Evolutionary conservation across 169 alveolate species (phyloP).

Genomic region (Hepatocystis sp.): DNA sequence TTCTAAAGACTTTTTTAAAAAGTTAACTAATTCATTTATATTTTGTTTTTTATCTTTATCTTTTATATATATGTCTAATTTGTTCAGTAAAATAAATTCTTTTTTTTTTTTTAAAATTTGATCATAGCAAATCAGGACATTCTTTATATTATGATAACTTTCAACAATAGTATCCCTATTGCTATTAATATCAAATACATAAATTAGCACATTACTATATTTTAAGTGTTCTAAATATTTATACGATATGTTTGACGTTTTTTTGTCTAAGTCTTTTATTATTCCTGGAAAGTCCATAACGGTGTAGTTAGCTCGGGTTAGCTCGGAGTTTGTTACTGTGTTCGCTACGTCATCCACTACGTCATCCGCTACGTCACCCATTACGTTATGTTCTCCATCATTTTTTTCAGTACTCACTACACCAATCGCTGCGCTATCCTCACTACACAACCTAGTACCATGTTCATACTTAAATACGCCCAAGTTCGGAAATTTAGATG

Average conservation of each 20-base stretch:
- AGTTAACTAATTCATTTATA: slow-evolving; percentile 6
- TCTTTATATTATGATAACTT: slow-evolving; percentile 46
- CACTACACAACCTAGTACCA: neutral
- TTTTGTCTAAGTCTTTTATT: slow-evolving; percentile 47
- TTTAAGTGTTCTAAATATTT: slow-evolving; percentile 59
- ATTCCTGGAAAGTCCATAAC: slow-evolving; percentile 75
- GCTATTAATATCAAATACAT: slow-evolving; percentile 67
- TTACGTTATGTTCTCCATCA: too few species aligned
- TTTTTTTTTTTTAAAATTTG: slow-evolving; percentile 18
- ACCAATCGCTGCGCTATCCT: too few species aligned
- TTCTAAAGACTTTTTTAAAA: slow-evolving; percentile 33
- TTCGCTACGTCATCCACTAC: neutral
- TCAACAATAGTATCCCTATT: slow-evolving; percentile 16
- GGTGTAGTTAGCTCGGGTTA: slow-evolving; percentile 32
- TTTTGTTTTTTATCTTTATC: slow-evolving; percentile 19
- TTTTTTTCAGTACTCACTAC: too few species aligned
- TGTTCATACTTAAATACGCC: slow-evolving; percentile 29
- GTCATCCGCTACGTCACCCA: neutral
- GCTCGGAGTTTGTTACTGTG: neutral
- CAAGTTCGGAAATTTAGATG: slow-evolving; percentile 67
- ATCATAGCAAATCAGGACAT: slow-evolving; percentile 50
- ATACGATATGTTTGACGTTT: slow-evolving; percentile 36
- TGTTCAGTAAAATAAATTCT: slow-evolving; percentile 76
- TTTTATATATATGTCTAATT: slow-evolving; percentile 76
- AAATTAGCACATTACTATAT: slow-evolving; percentile 59